phyloP scores from a whole-genome alignment of 768 basidiomycete genomes.

The Mycena filopes region DNA sequence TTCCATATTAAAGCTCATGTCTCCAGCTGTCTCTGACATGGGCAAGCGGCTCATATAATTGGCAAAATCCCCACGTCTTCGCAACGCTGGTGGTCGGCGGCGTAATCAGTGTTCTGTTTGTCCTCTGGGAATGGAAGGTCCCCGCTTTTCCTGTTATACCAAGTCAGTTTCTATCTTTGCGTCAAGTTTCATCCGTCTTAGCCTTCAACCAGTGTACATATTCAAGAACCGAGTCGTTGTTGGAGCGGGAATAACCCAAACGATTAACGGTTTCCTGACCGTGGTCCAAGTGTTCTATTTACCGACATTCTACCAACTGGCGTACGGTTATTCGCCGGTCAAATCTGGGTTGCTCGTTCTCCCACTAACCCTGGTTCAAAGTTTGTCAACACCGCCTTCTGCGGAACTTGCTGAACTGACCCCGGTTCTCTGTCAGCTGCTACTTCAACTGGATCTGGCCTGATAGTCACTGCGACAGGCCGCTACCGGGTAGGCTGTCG shows the following conservation, averaged over 20 bases:
- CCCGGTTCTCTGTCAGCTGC: slow-evolving; percentile 20
- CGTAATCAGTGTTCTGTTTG: slow-evolving; percentile 53
- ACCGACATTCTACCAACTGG: slow-evolving; percentile 69
- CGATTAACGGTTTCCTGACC: slow-evolving; percentile 58
- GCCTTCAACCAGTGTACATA: slow-evolving; percentile 53
- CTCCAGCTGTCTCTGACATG: slow-evolving; percentile 39
- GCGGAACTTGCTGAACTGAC: slow-evolving; percentile 11
- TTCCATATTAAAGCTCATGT: background rate
- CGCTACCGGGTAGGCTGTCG: slow-evolving; percentile 52
- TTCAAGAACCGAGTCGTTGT: slow-evolving; percentile 61
- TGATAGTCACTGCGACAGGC: slow-evolving; percentile 60
- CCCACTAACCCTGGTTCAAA: slow-evolving; percentile 65
- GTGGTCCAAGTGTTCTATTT: slow-evolving; percentile 65
- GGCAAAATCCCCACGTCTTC: slow-evolving; percentile 62
- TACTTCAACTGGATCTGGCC: slow-evolving; percentile 46
- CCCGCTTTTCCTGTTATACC: slow-evolving; percentile 66
- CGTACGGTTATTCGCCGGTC: slow-evolving; percentile 64
- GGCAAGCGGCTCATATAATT: slow-evolving; percentile 66
- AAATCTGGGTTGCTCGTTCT: slow-evolving; percentile 65
- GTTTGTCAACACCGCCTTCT: slow-evolving; percentile 47
- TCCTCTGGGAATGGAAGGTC: slow-evolving; percentile 64
- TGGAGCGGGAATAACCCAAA: slow-evolving; percentile 62
- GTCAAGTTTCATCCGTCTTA: background rate
- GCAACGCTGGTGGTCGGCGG: slow-evolving; percentile 55
- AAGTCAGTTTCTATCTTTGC: slow-evolving; percentile 40